A percentile compares a stretch with the other conserved stretches of the same genome.
Conservation (phyloP, 1,139 yeast species). For the Candida sp. region DNA sequence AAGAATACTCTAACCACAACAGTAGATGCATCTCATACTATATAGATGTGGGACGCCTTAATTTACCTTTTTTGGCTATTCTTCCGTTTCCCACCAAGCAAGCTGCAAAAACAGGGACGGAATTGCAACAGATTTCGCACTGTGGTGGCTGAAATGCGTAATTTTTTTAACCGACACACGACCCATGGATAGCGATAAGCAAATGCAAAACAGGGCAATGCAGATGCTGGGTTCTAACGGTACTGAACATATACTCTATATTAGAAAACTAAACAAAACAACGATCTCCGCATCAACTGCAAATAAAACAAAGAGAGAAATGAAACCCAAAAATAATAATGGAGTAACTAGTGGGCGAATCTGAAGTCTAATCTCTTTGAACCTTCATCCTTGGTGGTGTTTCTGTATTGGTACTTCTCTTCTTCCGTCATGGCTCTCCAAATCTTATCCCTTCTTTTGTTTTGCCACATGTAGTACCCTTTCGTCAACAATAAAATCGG, state of each 20-base stretch:
- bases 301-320: neutral
- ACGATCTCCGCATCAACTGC: neutral
- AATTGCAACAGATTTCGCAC: neutral
- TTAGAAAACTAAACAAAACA: too few species aligned
- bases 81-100: too few species aligned
- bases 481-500: slow-evolving; percentile 27
- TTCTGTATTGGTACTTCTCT: slow-evolving; percentile 49
- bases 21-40: too few species aligned
- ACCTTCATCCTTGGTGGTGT: slow-evolving; percentile 52
- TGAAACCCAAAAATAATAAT: neutral
- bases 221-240: too few species aligned
- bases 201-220: too few species aligned
- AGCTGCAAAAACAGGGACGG: neutral
- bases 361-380: slow-evolving; percentile 60
- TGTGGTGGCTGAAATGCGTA: neutral
- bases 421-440: slow-evolving; percentile 55
- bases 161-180: neutral
- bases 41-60: too few species aligned
- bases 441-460: slow-evolving; percentile 39
- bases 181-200: neutral
- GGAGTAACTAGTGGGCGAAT: slow-evolving; percentile 22
- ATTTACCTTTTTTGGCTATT: too few species aligned
- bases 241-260: too few species aligned
- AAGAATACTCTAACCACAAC: too few species aligned
- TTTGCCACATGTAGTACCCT: slow-evolving; percentile 50